A percentile compares a stretch with the other conserved stretches of the same genome.
phyloP scores from a whole-genome alignment of 1,139 yeast genomes.

The Blastobotrys proliferans region DNA sequence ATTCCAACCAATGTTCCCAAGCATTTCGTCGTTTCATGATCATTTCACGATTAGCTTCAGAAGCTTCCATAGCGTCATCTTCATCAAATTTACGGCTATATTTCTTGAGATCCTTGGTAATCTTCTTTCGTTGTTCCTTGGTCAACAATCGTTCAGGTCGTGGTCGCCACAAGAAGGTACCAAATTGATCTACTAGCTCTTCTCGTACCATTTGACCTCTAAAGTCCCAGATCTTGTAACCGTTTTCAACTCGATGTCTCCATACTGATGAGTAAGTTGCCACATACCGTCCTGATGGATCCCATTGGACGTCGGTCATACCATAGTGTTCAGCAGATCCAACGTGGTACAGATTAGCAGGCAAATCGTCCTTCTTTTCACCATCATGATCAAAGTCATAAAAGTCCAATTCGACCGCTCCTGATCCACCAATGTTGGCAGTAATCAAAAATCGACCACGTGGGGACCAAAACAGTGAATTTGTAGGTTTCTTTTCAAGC shows the following conservation, averaged over 20 bases:
- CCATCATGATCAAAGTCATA: slow-evolving; percentile 84
- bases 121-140: slow-evolving; percentile 80
- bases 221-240: slow-evolving; percentile 82
- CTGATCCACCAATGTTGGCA: slow-evolving; percentile 62
- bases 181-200: slow-evolving; percentile 76
- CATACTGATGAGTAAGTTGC: slow-evolving; percentile 86
- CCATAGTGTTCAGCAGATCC: slow-evolving; percentile 67
- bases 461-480: slow-evolving; percentile 86
- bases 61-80: slow-evolving; percentile 94
- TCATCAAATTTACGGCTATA: slow-evolving; percentile 93
- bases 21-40: slow-evolving; percentile 80
- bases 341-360: slow-evolving; percentile 53
- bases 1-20: slow-evolving; percentile 80
- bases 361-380: slow-evolving; percentile 41
- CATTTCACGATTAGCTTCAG: slow-evolving; percentile 85
- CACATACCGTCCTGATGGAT: slow-evolving; percentile 88
- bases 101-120: slow-evolving; percentile 83
- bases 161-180: slow-evolving; percentile 95
- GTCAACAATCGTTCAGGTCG: slow-evolving; percentile 79
- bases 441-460: slow-evolving; percentile 84
- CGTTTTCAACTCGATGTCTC: slow-evolving; percentile 84
- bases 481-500: slow-evolving; percentile 56
- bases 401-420: slow-evolving; percentile 65
- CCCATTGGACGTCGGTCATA: slow-evolving; percentile 87
- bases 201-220: slow-evolving; percentile 75